phyloP scores from a whole-genome alignment of 108 stramenopile genomes.

The Phaeodactylum tricornutum region DNA sequence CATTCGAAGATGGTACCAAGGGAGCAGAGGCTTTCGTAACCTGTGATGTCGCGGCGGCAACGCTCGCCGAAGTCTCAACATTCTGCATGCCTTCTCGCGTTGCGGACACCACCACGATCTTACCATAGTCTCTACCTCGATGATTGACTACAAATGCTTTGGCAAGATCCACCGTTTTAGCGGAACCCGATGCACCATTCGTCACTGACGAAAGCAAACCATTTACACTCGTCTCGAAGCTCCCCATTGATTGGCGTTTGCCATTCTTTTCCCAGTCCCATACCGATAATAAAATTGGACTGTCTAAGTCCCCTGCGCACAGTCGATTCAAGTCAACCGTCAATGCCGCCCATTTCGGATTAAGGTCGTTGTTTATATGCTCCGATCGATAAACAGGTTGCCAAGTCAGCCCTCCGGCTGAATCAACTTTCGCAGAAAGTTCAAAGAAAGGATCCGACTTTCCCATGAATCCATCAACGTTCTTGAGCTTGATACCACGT shows the following conservation, averaged over 20 bases:
- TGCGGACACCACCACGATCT: constrained; percentile 9
- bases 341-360: constrained; percentile 50
- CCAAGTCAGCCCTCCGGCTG: constrained; percentile 41
- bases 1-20: constrained; percentile 4
- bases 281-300: constrained; percentile 41
- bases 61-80: too few relatives aligned
- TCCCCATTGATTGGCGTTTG: constrained; percentile 60
- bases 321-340: constrained; percentile 33
- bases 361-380: constrained; percentile 43
- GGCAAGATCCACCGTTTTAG: constrained; percentile 8
- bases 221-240: constrained; percentile 52
- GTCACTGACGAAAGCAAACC: constrained; percentile 11
- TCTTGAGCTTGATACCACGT: constrained; percentile 57
- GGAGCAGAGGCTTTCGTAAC: too few relatives aligned
- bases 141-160: constrained; percentile 6
- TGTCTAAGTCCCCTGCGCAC: constrained; percentile 37
- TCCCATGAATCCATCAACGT: constrained; percentile 68
- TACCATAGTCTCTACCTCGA: constrained; percentile 5
- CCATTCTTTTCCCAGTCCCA: constrained; percentile 58
- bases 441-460: constrained; percentile 76
- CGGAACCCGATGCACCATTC: not conserved
- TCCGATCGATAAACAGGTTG: constrained; percentile 43
- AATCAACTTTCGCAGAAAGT: constrained; percentile 25
- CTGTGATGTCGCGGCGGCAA: too few relatives aligned
- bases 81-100: too few relatives aligned